phyloP scores from a whole-genome alignment of 2,329 filamentous ascomycete species.

The Diaporthe sp. region DNA sequence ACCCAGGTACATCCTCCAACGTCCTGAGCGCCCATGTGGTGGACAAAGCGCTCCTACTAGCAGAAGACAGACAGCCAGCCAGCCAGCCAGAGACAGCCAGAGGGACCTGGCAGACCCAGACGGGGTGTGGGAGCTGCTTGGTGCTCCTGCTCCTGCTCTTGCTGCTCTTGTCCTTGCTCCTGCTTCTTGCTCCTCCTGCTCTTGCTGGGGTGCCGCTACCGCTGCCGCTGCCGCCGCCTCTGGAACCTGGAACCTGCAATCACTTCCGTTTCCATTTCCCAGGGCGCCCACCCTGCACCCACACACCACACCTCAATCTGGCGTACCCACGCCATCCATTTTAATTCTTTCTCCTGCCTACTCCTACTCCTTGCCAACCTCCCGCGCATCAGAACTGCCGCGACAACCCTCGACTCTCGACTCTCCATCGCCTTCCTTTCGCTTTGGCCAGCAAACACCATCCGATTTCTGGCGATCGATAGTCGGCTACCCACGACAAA shows the following conservation, averaged over 20 bases:
- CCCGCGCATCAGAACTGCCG: slow-evolving; percentile 34
- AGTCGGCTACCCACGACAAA: slow-evolving; percentile 11
- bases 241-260: slow-evolving; percentile 37
- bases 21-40: slow-evolving; percentile 33
- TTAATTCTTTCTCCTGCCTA: slow-evolving; percentile 39
- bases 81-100: slow-evolving; percentile 16
- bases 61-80: not conserved
- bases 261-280: slow-evolving; percentile 39
- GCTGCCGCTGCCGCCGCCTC: slow-evolving; percentile 24
- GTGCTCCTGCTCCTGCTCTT: not conserved
- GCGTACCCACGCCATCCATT: slow-evolving; percentile 38
- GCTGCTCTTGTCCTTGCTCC: not conserved
- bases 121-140: slow-evolving; percentile 18
- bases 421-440: slow-evolving; percentile 28
- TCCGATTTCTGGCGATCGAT: slow-evolving; percentile 22
- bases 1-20: slow-evolving; percentile 27
- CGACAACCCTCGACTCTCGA: slow-evolving; percentile 36
- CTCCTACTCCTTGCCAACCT: slow-evolving; percentile 37
- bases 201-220: slow-evolving; percentile 6
- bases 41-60: slow-evolving; percentile 33
- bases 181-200: slow-evolving; percentile 4
- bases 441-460: slow-evolving; percentile 13
- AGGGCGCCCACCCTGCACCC: slow-evolving; percentile 31
- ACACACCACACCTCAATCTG: slow-evolving; percentile 36
- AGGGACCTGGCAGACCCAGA: not conserved